Conservation (phyloP, 2,329 filamentous ascomycete genomes). For the Fonsecaea erecta region DNA sequence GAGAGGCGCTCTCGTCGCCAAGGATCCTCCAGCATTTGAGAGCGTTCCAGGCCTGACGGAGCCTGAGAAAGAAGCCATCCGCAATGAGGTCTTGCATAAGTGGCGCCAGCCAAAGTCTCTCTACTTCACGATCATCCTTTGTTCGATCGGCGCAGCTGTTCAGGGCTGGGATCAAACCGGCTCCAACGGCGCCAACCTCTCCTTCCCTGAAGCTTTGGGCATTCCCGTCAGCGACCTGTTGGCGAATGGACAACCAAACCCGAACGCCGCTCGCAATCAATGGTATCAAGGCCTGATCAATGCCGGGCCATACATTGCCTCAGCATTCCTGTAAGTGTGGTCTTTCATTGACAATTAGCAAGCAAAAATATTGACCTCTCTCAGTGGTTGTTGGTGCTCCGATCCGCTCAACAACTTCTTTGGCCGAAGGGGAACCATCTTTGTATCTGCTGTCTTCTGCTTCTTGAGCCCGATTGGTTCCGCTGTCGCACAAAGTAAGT, state of each 20-base stretch:
- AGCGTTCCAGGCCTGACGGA: conserved; percentile 50
- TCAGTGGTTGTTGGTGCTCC: conserved; percentile 72
- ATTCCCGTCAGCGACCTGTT: conserved; percentile 46
- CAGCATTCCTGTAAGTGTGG: conserved; percentile 54
- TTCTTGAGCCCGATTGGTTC: conserved; percentile 66
- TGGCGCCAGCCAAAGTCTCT: conserved; percentile 56
- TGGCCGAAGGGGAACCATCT: conserved; percentile 71
- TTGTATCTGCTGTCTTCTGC: conserved; percentile 62
- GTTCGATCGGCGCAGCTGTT: conserved; percentile 58
- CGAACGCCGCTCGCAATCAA: conserved; percentile 50
- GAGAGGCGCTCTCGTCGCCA: conserved; percentile 57
- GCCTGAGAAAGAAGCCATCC: conserved; percentile 49
- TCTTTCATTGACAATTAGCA: conserved; percentile 55
- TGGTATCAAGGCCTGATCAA: conserved; percentile 69
- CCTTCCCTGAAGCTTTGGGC: conserved; percentile 53
- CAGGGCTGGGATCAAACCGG: conserved; percentile 59
- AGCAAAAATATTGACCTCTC: conserved; percentile 55
- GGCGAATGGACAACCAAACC: conserved; percentile 37
- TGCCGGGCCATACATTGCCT: conserved; percentile 56
- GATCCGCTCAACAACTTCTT: conserved; percentile 72
- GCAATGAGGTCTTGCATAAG: conserved; percentile 53
- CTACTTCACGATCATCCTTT: conserved; percentile 58
- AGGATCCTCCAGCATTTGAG: conserved; percentile 54
- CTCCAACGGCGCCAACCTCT: conserved; percentile 59
- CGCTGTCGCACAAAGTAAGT: conserved; percentile 64